Base-by-base conservation (phyloP, 2,329 filamentous ascomycete genomes). In the Fusarium protoensiforme region DNA sequence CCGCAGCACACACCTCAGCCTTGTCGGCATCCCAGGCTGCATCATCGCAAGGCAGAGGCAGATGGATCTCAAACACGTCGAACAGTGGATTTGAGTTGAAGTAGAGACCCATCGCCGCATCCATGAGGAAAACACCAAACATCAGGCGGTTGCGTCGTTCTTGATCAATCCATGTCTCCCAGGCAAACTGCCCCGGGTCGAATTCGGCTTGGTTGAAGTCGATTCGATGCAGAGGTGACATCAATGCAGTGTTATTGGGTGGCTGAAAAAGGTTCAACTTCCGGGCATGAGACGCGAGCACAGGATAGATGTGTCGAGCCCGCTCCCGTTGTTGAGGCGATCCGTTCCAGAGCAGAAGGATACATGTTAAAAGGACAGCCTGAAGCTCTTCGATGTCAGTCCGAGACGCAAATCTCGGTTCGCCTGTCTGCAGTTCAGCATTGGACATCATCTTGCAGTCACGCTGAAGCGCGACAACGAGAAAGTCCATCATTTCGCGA, bases 31-130 rank as follows among this genome's bases (percentile, higher is more conserved):
- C 92, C 92, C 92, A 94, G 3, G 91, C 90, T 18, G 91, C 91
- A 80, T 94, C 93, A 75, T 94, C 92, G 16, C 89, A 88, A 10
- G 93, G 92, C 7, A 95, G 83, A n/a, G 92, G 91, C 39, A 94
- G 80, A 33, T 86, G 85, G 59, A 94, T 86, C 73, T 94, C 92
- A 36, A 90, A 85, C 10, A 87, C 83, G 67, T 93, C 89, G 46
- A 94, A 89, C 51, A 89, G 85, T 16, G 92, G 88, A 11, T 86
- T 81, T n/a, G 84, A 83, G 79, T 94, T 94, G 86, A 94, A 94
- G 79, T 91, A 94, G 22, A 94, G 87, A 20, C 89, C 89, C 78
- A 92, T 87, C 13, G 91, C 89, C 18, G 88, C 85, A 77, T 94
- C 92, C 36, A 88, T 84, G 20, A 93, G 82, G 77, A 91, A 91